Conservation (phyloP, 495 filamentous ascomycete species). For the Halenospora varia region DNA sequence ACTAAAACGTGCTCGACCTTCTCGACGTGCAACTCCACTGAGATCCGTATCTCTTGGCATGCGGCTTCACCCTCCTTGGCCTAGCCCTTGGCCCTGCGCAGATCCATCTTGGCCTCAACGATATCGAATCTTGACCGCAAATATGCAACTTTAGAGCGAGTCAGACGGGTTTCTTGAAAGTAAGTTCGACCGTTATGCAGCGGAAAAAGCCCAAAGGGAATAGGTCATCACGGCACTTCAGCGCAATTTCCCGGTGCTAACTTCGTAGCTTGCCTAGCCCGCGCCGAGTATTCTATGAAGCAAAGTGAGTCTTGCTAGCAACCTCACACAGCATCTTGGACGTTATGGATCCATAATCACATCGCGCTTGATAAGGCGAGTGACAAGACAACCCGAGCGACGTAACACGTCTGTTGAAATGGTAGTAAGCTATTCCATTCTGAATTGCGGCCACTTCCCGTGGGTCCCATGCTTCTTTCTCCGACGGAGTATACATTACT, state of each 20-base stretch:
- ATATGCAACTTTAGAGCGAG: neutral
- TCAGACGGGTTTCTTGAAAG: neutral
- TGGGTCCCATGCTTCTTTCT: neutral
- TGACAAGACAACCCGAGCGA: neutral
- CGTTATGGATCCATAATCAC: neutral
- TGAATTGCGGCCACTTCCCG: neutral
- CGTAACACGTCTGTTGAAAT: neutral
- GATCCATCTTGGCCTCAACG: conserved; percentile 13
- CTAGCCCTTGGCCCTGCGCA: conserved; percentile 7
- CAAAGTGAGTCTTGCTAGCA: neutral
- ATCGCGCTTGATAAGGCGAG: neutral
- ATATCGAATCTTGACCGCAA: neutral
- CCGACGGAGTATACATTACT: neutral
- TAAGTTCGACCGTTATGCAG: neutral
- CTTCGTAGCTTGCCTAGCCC: neutral
- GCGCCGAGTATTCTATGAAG: neutral
- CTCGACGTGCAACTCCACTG: neutral
- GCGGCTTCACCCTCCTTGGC: conserved; percentile 10
- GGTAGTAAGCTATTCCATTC: neutral
- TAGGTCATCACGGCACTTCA: conserved; percentile 10
- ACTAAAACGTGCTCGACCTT: conserved; percentile 1
- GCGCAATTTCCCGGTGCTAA: neutral
- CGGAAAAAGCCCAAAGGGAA: conserved; percentile 9
- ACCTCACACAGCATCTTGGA: neutral
- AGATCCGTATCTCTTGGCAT: conserved; percentile 10